Evolutionary conservation across 2,329 filamentous ascomycete species (phyloP), one percentile per base, ranked within the genome.

Genomic region (Penicillium palitans): DNA sequence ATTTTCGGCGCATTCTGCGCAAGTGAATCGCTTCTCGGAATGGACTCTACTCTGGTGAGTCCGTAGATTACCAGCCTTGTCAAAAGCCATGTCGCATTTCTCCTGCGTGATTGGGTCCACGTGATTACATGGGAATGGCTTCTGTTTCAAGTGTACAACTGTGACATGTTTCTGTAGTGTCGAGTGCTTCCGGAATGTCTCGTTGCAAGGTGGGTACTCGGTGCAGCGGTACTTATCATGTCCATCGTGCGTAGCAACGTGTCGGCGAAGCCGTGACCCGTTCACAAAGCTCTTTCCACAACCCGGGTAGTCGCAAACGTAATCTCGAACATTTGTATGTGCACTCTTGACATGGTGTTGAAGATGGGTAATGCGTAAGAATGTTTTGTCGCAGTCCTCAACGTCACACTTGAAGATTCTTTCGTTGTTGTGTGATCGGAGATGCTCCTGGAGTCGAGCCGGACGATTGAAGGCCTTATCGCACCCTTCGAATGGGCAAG

Each of bases 391-490:
- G 71, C 93, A 98, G 42, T 77, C 87, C 6, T 82, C 77, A 61
- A 88, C 83, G 2, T 81, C 79, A 70, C 93, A 98, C 40, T 82
- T 81, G 74, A 90, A 96, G 0, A 91, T 87, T 1, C 93, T 86
- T 66, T 93, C 90, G 66, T 93, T 91, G 53, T 86, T 93, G 74
- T 98, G 93, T 1, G 90, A 92, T 62, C 91, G 84, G 25, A 93
- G 77, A 70, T 98, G 93, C 58, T 90, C 87, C 59, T 88, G 82
- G 4, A 97, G 82, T 29, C 91, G 86, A 35, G 89, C 89, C 0
- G 91, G 92, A 3, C 93, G 87, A 73, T 96, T 96, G 80, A 95
- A 98, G 7, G 88, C 87, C 77, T 96, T 96, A 58, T 79, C 77
- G 72, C 93, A 98, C 62, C 82, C 84, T 12, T 87, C 83, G 72